These are phyloP conservation scores for Ophiocordyceps camponoti-saundersi DNA, from an alignment of 2,329 filamentous ascomycete species.

Conservation along the genomic window DNA sequence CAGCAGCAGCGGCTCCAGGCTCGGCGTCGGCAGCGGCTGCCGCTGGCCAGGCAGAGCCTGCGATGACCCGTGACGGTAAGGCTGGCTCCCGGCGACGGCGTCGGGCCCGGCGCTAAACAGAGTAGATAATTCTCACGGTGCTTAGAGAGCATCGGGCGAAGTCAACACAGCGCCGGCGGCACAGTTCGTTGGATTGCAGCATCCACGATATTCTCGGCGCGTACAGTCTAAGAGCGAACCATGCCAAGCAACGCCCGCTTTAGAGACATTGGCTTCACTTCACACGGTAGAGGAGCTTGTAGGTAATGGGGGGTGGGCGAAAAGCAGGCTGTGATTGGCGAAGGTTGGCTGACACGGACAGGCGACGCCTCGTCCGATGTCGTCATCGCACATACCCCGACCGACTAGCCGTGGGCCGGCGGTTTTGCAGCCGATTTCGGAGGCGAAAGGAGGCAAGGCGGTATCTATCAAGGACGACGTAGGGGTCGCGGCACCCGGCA, in stretches of 20 bases:
- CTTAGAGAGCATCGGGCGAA: constrained; percentile 7
- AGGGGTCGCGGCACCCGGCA: not conserved
- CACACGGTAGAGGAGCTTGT: not conserved
- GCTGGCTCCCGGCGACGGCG: not conserved
- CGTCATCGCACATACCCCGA: constrained; percentile 10
- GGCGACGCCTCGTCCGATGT: constrained; percentile 5
- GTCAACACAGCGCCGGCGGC: constrained; percentile 2
- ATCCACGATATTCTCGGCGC: constrained; percentile 24
- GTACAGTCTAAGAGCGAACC: constrained; percentile 31
- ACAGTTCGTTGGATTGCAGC: constrained; percentile 10
- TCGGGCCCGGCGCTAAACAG: constrained; percentile 2
- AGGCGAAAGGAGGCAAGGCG: not conserved
- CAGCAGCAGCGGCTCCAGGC: not conserved
- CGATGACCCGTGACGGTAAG: constrained; percentile 4
- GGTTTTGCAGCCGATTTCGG: constrained; percentile 2
- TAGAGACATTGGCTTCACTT: constrained; percentile 3
- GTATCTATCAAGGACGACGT: not conserved
- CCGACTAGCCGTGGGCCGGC: constrained; percentile 4
- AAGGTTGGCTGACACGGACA: constrained; percentile 1
- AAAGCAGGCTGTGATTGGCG: not conserved
- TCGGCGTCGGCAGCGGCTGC: not conserved
- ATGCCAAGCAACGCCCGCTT: constrained; percentile 8
- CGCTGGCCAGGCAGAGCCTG: not conserved
- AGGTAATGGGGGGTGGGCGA: not conserved
- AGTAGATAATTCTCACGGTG: constrained; percentile 6